Evolutionary conservation across 2,329 filamentous ascomycete species (phyloP).

Genomic region (Lachnellula subtilissima): DNA sequence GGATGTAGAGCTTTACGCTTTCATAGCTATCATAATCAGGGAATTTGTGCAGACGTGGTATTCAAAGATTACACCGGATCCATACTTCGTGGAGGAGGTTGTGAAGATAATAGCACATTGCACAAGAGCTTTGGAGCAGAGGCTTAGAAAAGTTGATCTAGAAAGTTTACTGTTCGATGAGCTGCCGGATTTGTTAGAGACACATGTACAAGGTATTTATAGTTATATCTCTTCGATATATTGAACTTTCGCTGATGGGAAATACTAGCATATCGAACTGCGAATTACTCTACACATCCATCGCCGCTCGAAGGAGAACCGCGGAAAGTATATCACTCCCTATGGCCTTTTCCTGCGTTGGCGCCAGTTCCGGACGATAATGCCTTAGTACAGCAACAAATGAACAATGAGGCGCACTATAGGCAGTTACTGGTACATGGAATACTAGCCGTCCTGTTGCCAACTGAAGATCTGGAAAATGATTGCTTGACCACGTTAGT

Average conservation of each 20-base stretch:
- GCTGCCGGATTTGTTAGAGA: slow-evolving; percentile 73
- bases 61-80: slow-evolving; percentile 83
- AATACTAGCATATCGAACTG: slow-evolving; percentile 63
- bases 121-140: slow-evolving; percentile 79
- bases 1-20: slow-evolving; percentile 86
- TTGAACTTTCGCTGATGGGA: slow-evolving; percentile 7
- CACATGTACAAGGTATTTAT: slow-evolving; percentile 69
- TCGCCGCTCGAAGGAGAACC: slow-evolving; percentile 57
- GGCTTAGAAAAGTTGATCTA: slow-evolving; percentile 75
- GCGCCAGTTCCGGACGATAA: slow-evolving; percentile 63
- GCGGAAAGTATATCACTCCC: slow-evolving; percentile 73
- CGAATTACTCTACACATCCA: slow-evolving; percentile 53
- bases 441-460: slow-evolving; percentile 75
- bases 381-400: slow-evolving; percentile 54
- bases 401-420: slow-evolving; percentile 75
- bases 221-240: slow-evolving; percentile 16
- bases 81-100: slow-evolving; percentile 80
- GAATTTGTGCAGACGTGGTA: slow-evolving; percentile 96
- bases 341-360: slow-evolving; percentile 76
- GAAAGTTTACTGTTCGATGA: slow-evolving; percentile 83
- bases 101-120: slow-evolving; percentile 90
- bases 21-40: slow-evolving; percentile 82
- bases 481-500: slow-evolving; percentile 78
- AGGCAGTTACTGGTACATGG: slow-evolving; percentile 83
- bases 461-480: slow-evolving; percentile 89